Conservation (phyloP, 805 yeast species). For the Saccharomycopsis amapae region DNA sequence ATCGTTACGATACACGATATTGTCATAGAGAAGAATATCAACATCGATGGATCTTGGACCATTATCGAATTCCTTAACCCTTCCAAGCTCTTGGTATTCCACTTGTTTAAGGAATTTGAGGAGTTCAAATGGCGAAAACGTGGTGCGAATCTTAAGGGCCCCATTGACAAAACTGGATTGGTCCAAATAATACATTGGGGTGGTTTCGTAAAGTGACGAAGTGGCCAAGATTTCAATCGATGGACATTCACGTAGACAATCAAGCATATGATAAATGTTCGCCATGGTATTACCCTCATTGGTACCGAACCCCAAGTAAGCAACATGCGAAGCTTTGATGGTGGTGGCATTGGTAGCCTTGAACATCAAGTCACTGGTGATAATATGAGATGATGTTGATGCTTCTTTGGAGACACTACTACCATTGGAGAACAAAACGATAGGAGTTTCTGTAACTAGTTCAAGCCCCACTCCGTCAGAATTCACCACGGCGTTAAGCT, state of each 20-base stretch:
- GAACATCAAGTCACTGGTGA: slow-evolving; percentile 6
- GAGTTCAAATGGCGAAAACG: slow-evolving; percentile 55
- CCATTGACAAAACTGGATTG: slow-evolving; percentile 85
- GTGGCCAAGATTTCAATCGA: slow-evolving; percentile 47
- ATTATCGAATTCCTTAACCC: slow-evolving; percentile 76
- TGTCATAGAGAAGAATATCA: slow-evolving; percentile 73
- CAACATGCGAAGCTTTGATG: slow-evolving; percentile 36
- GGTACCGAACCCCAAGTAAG: slow-evolving; percentile 83
- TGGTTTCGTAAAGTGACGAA: slow-evolving; percentile 78
- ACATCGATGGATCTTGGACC: slow-evolving; percentile 91
- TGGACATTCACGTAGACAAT: slow-evolving; percentile 23
- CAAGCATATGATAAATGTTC: slow-evolving; percentile 47
- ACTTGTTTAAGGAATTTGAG: slow-evolving; percentile 59
- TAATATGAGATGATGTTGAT: no score
- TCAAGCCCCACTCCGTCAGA: slow-evolving; percentile 76
- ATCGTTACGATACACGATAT: slow-evolving; percentile 21
- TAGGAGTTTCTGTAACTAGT: neutral
- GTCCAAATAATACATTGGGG: slow-evolving; percentile 83
- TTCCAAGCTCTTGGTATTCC: slow-evolving; percentile 61
- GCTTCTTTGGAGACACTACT: neutral
- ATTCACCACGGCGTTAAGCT: slow-evolving; percentile 81
- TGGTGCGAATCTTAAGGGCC: slow-evolving; percentile 59
- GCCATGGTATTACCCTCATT: slow-evolving; percentile 66
- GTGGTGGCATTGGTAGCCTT: neutral
- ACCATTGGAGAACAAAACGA: neutral